Percentiles rank a stretch among this genome's conserved stretches.
phyloP scores from a whole-genome alignment of 2,329 filamentous ascomycete species.

The Neophaeococcomyces aloes region DNA sequence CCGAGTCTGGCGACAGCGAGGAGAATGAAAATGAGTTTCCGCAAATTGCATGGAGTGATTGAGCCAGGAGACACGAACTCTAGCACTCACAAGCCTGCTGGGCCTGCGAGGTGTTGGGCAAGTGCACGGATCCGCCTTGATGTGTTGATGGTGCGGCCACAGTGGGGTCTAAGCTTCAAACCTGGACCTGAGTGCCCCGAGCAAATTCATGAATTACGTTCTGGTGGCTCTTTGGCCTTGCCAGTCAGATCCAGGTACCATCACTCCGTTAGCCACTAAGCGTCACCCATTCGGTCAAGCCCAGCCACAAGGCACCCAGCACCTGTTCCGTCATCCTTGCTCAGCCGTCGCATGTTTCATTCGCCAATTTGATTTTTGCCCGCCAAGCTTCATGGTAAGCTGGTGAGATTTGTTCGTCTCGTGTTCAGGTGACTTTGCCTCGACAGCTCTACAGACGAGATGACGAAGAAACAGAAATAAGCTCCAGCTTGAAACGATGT shows the following conservation, averaged over 20 bases:
- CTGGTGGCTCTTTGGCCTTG: background rate
- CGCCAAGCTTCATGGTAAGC: conserved; percentile 1
- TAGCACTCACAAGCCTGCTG: background rate
- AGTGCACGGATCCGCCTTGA: background rate
- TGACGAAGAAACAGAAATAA: background rate
- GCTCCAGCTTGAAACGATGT: background rate
- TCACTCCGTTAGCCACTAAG: background rate
- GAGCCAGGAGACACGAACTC: conserved; percentile 3
- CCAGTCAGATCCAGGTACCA: conserved; percentile 3
- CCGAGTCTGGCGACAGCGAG: conserved; percentile 1
- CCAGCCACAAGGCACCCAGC: background rate
- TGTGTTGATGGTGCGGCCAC: conserved; percentile 3
- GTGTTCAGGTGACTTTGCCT: background rate
- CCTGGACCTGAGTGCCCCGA: background rate
- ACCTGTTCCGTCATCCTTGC: background rate
- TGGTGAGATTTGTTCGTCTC: background rate
- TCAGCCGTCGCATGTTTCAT: background rate
- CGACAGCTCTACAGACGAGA: background rate
- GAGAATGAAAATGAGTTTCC: conserved; percentile 1
- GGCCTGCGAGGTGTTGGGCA: background rate
- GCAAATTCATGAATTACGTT: background rate
- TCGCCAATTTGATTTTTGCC: conserved; percentile 2
- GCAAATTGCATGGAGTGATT: background rate
- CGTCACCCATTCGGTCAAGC: background rate
- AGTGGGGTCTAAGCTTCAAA: background rate